phyloP scores from a whole-genome alignment of 2,329 filamentous ascomycete genomes.

The Penicillium sclerotiorum region DNA sequence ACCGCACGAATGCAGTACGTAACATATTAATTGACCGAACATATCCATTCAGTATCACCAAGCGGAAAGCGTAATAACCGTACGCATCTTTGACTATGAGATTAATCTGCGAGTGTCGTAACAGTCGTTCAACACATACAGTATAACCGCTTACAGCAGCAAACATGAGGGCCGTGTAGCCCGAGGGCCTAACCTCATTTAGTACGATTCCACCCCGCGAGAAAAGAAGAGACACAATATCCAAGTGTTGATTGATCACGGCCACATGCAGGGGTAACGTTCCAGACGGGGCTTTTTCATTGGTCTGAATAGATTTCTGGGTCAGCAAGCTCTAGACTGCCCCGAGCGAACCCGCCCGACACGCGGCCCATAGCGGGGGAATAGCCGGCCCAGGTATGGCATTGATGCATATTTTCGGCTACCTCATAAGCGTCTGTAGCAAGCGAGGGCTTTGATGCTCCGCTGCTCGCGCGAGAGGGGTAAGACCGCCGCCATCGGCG shows the following conservation, averaged over 20 bases:
- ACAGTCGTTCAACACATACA: not conserved
- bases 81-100: no score
- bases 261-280: not conserved
- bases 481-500: not conserved
- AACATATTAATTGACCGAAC: no score
- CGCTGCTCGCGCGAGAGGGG: not conserved
- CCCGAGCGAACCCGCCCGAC: not conserved
- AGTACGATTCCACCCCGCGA: not conserved
- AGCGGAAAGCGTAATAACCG: no score
- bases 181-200: not conserved
- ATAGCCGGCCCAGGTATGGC: not conserved
- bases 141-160: not conserved
- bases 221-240: not conserved
- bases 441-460: not conserved
- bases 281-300: not conserved
- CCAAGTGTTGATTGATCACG: not conserved
- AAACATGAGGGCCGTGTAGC: not conserved
- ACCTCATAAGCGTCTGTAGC: not conserved
- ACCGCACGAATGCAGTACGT: no score
- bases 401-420: not conserved
- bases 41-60: no score
- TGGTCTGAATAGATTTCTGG: not conserved
- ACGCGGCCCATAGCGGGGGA: not conserved
- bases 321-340: not conserved
- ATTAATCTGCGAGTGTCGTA: not conserved